Evolutionary conservation across 352 stramenopile species (phyloP).

Genomic region (Poterioochromonas sp.): DNA sequence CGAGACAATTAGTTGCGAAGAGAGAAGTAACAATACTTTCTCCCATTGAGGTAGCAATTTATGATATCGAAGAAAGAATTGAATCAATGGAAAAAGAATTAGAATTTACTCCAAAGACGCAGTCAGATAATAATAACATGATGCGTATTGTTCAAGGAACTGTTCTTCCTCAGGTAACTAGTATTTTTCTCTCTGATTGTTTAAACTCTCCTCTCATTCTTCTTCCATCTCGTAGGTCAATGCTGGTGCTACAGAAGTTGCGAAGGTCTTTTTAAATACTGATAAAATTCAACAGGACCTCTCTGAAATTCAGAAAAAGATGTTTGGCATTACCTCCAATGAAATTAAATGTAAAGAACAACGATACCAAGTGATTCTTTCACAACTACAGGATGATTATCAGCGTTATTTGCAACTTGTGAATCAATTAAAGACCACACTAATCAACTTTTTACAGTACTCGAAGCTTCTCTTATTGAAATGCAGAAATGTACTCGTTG

Average conservation of each 20-base stretch:
- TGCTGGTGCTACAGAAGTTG: conserved; percentile 24
- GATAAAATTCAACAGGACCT: not conserved
- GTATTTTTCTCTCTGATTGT: not conserved
- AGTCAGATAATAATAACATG: conserved; percentile 20
- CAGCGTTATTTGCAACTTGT: no score
- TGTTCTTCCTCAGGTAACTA: not conserved
- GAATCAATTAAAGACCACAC: no score
- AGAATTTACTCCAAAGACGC: not conserved
- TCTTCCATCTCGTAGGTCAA: not conserved
- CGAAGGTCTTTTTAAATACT: conserved; percentile 7
- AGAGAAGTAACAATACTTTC: not conserved
- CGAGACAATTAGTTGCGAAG: not conserved
- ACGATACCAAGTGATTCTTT: no score
- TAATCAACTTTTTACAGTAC: no score
- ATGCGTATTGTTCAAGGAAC: conserved; percentile 28
- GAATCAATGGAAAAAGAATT: conserved; percentile 19
- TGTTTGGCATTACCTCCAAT: not conserved
- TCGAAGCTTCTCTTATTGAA: no score
- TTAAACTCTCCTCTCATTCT: not conserved
- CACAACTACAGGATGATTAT: no score
- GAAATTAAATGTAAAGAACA: not conserved
- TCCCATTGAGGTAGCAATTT: conserved; percentile 11
- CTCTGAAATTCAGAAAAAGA: no score
- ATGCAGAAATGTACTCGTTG: no score
- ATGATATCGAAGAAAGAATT: conserved; percentile 22